phyloP scores from a whole-genome alignment of 176 grass and related monocot genomes.

The Bromus sterilis region DNA sequence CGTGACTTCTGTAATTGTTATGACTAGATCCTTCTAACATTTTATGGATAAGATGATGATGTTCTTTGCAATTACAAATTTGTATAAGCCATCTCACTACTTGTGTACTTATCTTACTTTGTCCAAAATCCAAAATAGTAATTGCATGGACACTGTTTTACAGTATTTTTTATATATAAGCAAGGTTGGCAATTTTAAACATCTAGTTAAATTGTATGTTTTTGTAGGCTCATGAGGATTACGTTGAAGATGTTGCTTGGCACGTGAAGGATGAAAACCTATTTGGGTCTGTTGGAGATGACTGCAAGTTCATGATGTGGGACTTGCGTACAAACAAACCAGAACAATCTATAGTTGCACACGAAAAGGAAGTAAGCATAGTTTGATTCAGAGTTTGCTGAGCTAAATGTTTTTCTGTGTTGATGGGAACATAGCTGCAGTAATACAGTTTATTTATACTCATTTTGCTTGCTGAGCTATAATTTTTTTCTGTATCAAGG shows the following conservation, averaged over 20 bases:
- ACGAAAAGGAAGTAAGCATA: constrained; percentile 65
- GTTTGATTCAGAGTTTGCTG: constrained; percentile 3
- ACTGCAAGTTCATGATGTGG: constrained; percentile 92
- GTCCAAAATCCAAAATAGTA: background rate
- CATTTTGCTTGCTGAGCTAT: background rate
- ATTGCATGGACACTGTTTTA: background rate
- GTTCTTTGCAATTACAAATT: background rate
- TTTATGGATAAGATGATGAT: background rate
- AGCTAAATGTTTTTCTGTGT: background rate
- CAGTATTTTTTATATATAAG: background rate
- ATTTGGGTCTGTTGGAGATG: constrained; percentile 97
- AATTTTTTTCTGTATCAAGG: background rate
- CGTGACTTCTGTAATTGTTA: background rate
- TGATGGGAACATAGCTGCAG: background rate
- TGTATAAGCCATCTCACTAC: background rate
- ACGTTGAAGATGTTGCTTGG: constrained; percentile 95
- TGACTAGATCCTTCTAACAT: background rate
- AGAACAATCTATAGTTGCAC: constrained; percentile 53
- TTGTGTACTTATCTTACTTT: background rate
- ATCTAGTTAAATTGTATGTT: background rate
- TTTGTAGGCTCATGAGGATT: constrained; percentile 71
- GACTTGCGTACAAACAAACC: constrained; percentile 77
- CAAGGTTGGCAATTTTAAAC: background rate
- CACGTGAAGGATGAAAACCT: constrained; percentile 71
- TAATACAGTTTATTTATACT: background rate